phyloP scores from a whole-genome alignment of 2,329 filamentous ascomycete genomes.

The Aciculosporium take region DNA sequence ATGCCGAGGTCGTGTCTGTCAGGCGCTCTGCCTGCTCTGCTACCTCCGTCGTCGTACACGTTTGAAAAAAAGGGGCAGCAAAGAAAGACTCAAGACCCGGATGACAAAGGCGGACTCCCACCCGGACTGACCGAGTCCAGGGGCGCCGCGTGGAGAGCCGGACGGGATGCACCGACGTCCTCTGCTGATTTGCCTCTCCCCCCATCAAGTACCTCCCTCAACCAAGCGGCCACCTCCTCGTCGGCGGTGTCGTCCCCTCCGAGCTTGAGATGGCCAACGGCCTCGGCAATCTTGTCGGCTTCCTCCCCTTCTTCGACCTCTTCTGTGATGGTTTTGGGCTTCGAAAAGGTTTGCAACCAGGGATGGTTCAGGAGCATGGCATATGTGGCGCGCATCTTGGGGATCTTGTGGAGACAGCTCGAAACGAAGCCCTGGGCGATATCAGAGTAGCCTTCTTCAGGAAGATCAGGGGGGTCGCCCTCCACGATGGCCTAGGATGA shows the following conservation, averaged over 20 bases:
- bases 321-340: slow-evolving; percentile 61
- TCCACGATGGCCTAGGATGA: slow-evolving; percentile 76
- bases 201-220: slow-evolving; percentile 50
- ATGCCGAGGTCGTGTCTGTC: too few species aligned
- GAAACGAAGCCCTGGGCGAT: slow-evolving; percentile 75
- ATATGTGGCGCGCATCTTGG: slow-evolving; percentile 86
- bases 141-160: slow-evolving; percentile 77
- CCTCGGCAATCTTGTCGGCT: slow-evolving; percentile 28
- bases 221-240: slow-evolving; percentile 77
- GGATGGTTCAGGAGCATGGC: slow-evolving; percentile 76
- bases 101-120: slow-evolving; percentile 21
- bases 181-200: slow-evolving; percentile 35
- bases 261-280: slow-evolving; percentile 30
- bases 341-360: slow-evolving; percentile 66
- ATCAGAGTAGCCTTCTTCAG: slow-evolving; percentile 62
- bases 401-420: slow-evolving; percentile 83
- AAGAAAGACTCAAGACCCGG: background rate
- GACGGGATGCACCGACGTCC: slow-evolving; percentile 44
- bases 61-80: background rate
- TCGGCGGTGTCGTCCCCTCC: slow-evolving; percentile 39
- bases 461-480: slow-evolving; percentile 84
- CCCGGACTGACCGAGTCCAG: slow-evolving; percentile 55
- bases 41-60: too few species aligned
- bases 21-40: too few species aligned
- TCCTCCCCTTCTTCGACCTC: slow-evolving; percentile 50